A percentile compares a stretch with the other conserved stretches of the same genome.
Evolutionary conservation across 768 basidiomycete species (phyloP).

Genomic region (Lyophyllum semitale): DNA sequence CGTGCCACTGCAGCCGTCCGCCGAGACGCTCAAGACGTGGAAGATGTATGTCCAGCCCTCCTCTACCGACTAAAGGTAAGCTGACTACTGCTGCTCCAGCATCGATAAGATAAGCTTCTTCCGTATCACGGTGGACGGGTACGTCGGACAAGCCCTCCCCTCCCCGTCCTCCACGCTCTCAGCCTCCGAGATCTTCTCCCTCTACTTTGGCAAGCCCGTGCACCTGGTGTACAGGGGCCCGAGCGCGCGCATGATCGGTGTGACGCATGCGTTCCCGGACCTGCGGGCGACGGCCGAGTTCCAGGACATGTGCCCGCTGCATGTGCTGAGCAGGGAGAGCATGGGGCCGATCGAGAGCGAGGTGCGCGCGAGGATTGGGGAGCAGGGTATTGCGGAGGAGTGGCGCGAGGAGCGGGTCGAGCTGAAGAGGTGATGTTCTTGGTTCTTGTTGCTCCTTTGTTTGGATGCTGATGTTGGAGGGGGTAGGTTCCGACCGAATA

Average conservation of each 20-base stretch:
- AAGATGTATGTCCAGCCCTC: conserved; percentile 44
- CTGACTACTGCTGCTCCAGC: conserved; percentile 29
- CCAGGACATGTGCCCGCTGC: conserved; percentile 74
- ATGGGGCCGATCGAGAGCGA: conserved; percentile 51
- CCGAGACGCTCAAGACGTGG: conserved; percentile 54
- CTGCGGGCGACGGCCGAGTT: conserved; percentile 56
- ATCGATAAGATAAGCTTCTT: conserved; percentile 56
- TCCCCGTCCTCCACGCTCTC: conserved; percentile 33
- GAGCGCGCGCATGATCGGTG: conserved; percentile 45
- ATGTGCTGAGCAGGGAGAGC: conserved; percentile 70
- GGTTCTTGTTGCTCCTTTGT: neutral
- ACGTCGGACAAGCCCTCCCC: conserved; percentile 53
- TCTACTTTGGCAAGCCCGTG: conserved; percentile 62
- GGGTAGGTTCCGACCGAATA: conserved; percentile 74
- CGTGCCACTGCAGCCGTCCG: conserved; percentile 57
- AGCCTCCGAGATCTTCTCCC: conserved; percentile 60
- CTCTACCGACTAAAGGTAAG: neutral
- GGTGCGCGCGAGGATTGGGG: conserved; percentile 46
- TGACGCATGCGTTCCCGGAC: conserved; percentile 58
- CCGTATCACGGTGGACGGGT: conserved; percentile 59
- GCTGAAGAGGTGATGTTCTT: conserved; percentile 8
- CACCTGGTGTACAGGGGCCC: conserved; percentile 72
- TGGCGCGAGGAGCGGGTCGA: conserved; percentile 14
- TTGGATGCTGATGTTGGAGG: neutral
- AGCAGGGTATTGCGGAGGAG: conserved; percentile 15